A percentile compares a stretch with the other conserved stretches of the same genome.
Conservation (phyloP, 1,284 basidiomycete species). For the Tilletia setariae region DNA sequence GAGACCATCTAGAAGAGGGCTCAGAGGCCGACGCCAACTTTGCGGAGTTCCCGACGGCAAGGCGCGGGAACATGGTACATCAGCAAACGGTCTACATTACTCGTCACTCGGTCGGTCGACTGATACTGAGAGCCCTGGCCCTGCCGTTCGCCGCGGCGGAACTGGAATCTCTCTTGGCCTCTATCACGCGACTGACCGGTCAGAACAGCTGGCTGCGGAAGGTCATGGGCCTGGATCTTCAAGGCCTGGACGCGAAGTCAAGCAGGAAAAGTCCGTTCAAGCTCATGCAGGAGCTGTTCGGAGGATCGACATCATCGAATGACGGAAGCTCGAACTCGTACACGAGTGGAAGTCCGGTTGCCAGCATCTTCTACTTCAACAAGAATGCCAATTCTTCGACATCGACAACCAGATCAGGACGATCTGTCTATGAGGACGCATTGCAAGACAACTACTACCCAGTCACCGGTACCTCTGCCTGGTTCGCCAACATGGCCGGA, state of each 20-base stretch:
- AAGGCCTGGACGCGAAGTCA: constrained; percentile 7
- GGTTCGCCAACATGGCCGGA: neutral
- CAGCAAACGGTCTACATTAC: constrained; percentile 37
- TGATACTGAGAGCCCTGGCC: constrained; percentile 40
- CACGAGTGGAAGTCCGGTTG: too few relatives aligned
- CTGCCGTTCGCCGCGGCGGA: constrained; percentile 39
- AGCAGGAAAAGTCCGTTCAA: neutral
- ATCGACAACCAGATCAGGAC: too few relatives aligned
- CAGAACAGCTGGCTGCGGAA: constrained; percentile 17
- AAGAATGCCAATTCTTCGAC: neutral
- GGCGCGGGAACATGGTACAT: neutral
- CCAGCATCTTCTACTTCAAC: too few relatives aligned
- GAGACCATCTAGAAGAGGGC: constrained; percentile 16
- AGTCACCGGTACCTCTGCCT: neutral
- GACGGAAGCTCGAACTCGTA: too few relatives aligned
- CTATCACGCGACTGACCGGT: neutral
- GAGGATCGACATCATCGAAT: neutral
- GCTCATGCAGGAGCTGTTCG: neutral
- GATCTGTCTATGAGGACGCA: too few relatives aligned
- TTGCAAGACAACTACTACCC: too few relatives aligned
- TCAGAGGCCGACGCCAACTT: neutral
- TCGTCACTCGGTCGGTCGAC: constrained; percentile 30
- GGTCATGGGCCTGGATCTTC: constrained; percentile 27
- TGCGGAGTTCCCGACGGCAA: neutral
- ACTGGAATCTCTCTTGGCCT: constrained; percentile 28